Evolutionary conservation across 495 filamentous ascomycete species (phyloP).

Genomic region (Cercophora scortea): DNA sequence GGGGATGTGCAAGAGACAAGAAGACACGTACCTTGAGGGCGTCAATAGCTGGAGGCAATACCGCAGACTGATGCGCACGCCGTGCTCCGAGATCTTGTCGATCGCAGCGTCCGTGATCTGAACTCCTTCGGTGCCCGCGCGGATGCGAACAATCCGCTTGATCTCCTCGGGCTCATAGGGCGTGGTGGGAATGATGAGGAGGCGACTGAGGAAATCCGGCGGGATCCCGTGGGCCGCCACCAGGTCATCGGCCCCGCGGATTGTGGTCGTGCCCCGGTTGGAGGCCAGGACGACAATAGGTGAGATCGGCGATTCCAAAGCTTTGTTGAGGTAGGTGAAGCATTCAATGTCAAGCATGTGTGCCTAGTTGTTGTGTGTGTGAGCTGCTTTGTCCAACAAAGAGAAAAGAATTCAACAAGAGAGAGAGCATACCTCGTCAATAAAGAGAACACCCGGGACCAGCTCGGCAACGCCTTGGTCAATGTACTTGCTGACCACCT

Average conservation of each 20-base stretch:
- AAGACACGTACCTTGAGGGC: conserved; percentile 57
- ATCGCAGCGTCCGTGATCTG: conserved; percentile 74
- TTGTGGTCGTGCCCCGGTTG: conserved; percentile 85
- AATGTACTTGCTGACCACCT: conserved; percentile 96
- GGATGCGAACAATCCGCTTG: conserved; percentile 76
- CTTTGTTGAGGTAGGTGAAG: conserved; percentile 97
- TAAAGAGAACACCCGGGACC: conserved; percentile 94
- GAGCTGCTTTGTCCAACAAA: not conserved
- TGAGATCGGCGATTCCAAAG: conserved; percentile 84
- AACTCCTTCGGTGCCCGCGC: conserved; percentile 72
- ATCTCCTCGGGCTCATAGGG: conserved; percentile 81
- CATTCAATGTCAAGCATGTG: conserved; percentile 99
- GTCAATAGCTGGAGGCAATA: conserved; percentile 90
- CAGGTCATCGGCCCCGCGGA: conserved; percentile 77
- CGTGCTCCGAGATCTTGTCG: conserved; percentile 76
- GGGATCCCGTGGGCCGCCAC: conserved; percentile 88
- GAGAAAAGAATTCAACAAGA: not conserved
- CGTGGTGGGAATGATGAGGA: conserved; percentile 91
- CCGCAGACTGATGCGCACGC: conserved; percentile 76
- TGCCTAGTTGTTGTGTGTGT: conserved; percentile 46
- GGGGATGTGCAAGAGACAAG: not conserved
- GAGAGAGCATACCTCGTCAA: conserved; percentile 71
- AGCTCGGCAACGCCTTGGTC: conserved; percentile 97
- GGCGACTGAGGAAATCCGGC: conserved; percentile 80
- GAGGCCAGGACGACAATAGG: conserved; percentile 96